Evolutionary conservation across 2,329 filamentous ascomycete genomes (phyloP), one percentile per base, ranked within the genome.

Genomic region (Fusarium mundagurra): DNA sequence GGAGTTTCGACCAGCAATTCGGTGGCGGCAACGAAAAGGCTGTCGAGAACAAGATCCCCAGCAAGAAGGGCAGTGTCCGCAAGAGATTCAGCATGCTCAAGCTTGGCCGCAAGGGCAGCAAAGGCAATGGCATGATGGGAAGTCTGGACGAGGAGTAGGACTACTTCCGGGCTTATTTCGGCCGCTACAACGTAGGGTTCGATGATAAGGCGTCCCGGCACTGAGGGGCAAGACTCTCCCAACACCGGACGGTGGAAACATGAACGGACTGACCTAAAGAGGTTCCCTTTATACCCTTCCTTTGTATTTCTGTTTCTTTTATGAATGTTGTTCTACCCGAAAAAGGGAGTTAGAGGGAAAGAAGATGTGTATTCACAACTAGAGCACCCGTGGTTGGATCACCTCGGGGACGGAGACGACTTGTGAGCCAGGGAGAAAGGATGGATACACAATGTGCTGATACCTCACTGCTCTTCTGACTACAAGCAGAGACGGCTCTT

Each of bases 41-140:
- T 29, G 61, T 64, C 2, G 76, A 79, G 38, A 80, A 79, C 48
- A 85, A 82, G 43, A 79, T 81, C 16, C 55, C 84, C 43, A 80
- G 82, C 64, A 87, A 87, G 78, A 88, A 89, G 60, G 89, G 89
- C 41, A 92, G 91, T 66, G 89, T 97, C 74, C 91, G 92, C 83
- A 96, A 94, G 84, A 85, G 94, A 78, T 86, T 97, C 74, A 96
- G 93, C 81, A 86, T 95, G 77, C 86, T 97, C 78, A 93, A 92
- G 81, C 87, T 95, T 58, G 92, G 92, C 36, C 92, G 91, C 81
- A 94, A 93, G 84, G 85, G 85, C 51, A 90, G 88, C 79, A 92
- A 90, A 81, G 84, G 82, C 55, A 86, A 82, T 69, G 85, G 82
- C 34, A 79, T 83, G 69, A 89, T 90, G 88, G 85, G 85, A 61